These are phyloP conservation scores for Podospora sp. DNA, from an alignment of 495 filamentous ascomycete species.

Conservation along the genomic window DNA sequence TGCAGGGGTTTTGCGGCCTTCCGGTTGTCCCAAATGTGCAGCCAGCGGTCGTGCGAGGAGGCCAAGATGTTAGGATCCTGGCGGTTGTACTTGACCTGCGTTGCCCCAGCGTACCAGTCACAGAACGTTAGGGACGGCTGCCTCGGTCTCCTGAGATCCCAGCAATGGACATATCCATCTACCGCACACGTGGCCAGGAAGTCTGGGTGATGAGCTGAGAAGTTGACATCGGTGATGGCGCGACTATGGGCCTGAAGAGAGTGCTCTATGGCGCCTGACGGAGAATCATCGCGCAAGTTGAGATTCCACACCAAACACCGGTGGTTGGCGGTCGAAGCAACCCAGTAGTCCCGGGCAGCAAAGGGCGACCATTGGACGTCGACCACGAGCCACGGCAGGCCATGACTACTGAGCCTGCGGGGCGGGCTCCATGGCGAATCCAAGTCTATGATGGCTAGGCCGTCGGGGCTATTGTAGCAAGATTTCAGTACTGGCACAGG, in stretches of 20 bases:
- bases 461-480: conserved; percentile 59
- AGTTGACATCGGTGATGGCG: conserved; percentile 96
- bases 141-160: conserved; percentile 81
- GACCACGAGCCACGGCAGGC: conserved; percentile 92
- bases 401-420: conserved; percentile 76
- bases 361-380: conserved; percentile 99
- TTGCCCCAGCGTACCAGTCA: conserved; percentile 93
- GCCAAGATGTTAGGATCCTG: conserved; percentile 83
- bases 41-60: conserved; percentile 82
- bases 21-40: conserved; percentile 89
- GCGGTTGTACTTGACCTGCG: conserved; percentile 94
- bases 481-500: conserved; percentile 12
- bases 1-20: conserved; percentile 76
- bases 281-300: conserved; percentile 68
- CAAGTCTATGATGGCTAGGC: conserved; percentile 90
- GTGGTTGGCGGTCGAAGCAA: conserved; percentile 91
- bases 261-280: conserved; percentile 77
- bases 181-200: conserved; percentile 87
- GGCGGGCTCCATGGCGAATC: conserved; percentile 90
- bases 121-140: conserved; percentile 80
- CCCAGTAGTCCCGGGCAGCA: conserved; percentile 85
- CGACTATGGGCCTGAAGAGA: conserved; percentile 87
- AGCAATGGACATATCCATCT: conserved; percentile 91
- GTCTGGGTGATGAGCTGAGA: conserved; percentile 89
- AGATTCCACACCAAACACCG: conserved; percentile 96